Percentiles rank a stretch among this genome's conserved stretches.
phyloP scores from a whole-genome alignment of 2,329 filamentous ascomycete genomes.

The Cercospora berteroae region DNA sequence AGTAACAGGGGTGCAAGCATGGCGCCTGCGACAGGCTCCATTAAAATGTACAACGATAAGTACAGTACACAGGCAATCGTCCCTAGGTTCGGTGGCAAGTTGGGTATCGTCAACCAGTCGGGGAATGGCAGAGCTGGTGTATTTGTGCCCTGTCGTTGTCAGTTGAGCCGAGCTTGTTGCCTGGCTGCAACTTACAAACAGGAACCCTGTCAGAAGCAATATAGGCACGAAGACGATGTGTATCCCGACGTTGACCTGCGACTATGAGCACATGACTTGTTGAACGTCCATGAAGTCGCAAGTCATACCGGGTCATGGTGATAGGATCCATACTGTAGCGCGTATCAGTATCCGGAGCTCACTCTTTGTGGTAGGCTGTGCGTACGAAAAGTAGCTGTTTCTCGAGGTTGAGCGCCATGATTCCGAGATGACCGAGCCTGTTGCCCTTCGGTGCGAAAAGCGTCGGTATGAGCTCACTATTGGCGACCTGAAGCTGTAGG shows the following conservation, averaged over 20 bases:
- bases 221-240: conserved; percentile 77
- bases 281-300: neutral
- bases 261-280: conserved; percentile 19
- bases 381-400: conserved; percentile 79
- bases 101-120: conserved; percentile 52
- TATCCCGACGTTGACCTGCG: conserved; percentile 70
- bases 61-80: conserved; percentile 63
- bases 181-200: conserved; percentile 58
- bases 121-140: conserved; percentile 55
- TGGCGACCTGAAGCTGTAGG: neutral
- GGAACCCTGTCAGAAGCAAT: conserved; percentile 68
- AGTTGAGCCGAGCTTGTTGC: neutral
- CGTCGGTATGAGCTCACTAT: neutral
- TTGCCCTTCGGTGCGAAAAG: neutral
- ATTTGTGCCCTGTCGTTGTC: conserved; percentile 53
- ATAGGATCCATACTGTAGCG: conserved; percentile 72
- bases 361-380: conserved; percentile 12
- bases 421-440: neutral
- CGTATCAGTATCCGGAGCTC: conserved; percentile 11
- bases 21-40: conserved; percentile 89
- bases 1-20: conserved; percentile 74
- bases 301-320: conserved; percentile 65
- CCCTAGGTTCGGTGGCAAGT: conserved; percentile 60
- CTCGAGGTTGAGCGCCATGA: conserved; percentile 68
- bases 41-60: conserved; percentile 77